Evolutionary conservation across 768 basidiomycete species (phyloP).

Genomic region (Trametes meyenii): DNA sequence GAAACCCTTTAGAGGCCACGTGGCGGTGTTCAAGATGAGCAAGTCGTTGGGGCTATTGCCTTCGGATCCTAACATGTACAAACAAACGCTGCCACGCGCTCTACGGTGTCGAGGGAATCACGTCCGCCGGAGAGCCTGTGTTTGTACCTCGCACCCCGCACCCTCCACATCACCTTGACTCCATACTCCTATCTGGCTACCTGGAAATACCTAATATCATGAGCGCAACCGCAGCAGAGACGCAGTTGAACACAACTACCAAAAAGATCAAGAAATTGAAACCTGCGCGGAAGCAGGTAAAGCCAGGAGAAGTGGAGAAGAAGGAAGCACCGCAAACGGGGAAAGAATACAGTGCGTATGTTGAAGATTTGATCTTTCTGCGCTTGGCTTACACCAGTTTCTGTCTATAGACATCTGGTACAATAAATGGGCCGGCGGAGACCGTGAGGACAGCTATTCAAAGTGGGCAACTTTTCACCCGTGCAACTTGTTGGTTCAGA

Average conservation of each 20-base stretch:
- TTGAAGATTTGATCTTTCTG: not conserved
- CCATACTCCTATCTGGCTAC: not conserved
- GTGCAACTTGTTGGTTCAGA: not conserved
- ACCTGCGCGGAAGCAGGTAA: slow-evolving; percentile 94
- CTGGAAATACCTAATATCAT: slow-evolving; percentile 8
- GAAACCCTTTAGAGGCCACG: not conserved
- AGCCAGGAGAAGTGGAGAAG: slow-evolving; percentile 87
- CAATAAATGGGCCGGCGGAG: slow-evolving; percentile 99
- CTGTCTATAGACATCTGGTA: slow-evolving; percentile 85
- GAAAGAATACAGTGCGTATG: slow-evolving; percentile 89
- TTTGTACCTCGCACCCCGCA: not conserved
- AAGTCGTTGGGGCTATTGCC: slow-evolving; percentile 7
- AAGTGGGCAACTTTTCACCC: slow-evolving; percentile 57
- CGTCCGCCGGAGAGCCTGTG: not conserved
- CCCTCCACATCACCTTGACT: not conserved
- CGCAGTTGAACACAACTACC: slow-evolving; percentile 19
- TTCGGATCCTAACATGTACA: slow-evolving; percentile 22
- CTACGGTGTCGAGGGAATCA: not conserved
- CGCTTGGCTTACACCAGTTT: slow-evolving; percentile 17
- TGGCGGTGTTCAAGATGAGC: slow-evolving; percentile 4
- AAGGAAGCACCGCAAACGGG: slow-evolving; percentile 88
- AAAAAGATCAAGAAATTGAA: slow-evolving; percentile 67
- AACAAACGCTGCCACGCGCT: slow-evolving; percentile 9
- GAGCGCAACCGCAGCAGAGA: slow-evolving; percentile 27
- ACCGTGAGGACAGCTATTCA: slow-evolving; percentile 94